Evolutionary conservation across 352 stramenopile species (phyloP).

Genomic region (Phytopythium chamaehyphon): DNA sequence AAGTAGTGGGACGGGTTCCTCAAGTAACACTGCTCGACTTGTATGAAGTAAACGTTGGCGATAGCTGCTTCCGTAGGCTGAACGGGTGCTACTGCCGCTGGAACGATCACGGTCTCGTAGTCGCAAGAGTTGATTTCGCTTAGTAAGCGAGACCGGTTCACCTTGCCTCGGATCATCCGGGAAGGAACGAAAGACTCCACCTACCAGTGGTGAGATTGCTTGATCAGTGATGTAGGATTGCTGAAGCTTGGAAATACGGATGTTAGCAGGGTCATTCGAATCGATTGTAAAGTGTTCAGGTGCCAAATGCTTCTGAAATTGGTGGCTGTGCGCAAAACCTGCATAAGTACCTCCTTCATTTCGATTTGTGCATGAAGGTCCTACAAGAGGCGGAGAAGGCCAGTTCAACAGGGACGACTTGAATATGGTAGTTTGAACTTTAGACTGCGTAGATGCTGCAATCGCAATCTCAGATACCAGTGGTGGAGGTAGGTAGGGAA

Average conservation of each 20-base stretch:
- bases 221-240: conserved; percentile 10
- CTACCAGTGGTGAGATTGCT: conserved; percentile 1
- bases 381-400: background rate
- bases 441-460: no score
- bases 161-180: background rate
- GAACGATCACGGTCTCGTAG: conserved; percentile 41
- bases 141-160: conserved; percentile 30
- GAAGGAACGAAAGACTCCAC: conserved; percentile 44
- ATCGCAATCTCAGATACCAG: no score
- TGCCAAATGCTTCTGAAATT: conserved; percentile 54
- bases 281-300: conserved; percentile 41
- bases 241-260: conserved; percentile 37
- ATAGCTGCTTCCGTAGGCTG: no score
- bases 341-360: conserved; percentile 29
- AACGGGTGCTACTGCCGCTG: background rate
- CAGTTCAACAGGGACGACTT: no score
- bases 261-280: conserved; percentile 73
- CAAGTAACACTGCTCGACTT: conserved; percentile 27
- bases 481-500: no score
- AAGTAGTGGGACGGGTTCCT: conserved; percentile 58
- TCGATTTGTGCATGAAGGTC: conserved; percentile 15
- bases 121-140: conserved; percentile 58
- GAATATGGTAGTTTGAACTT: no score
- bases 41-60: background rate
- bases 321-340: conserved; percentile 9